These are phyloP conservation scores for Zasmidium cellare DNA, from an alignment of 2,329 filamentous ascomycete species.

Conservation along the genomic window DNA sequence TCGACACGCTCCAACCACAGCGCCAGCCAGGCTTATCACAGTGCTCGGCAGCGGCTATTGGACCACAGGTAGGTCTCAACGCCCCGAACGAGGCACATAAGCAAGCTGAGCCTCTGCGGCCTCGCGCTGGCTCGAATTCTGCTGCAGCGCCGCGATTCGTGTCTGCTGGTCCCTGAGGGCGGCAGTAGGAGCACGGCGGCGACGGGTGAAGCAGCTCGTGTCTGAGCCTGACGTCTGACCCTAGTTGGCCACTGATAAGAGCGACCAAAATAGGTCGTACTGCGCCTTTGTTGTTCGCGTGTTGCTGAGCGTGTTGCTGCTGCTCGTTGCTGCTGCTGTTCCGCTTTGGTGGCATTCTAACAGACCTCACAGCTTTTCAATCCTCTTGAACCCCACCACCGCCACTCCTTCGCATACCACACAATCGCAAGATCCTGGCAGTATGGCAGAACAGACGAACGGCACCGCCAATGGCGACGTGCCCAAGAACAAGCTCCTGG, in stretches of 20 bases:
- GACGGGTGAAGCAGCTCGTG: background rate
- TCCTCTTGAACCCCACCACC: conserved; percentile 1
- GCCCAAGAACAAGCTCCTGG: conserved; percentile 57
- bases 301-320: background rate
- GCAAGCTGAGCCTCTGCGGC: background rate
- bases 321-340: background rate
- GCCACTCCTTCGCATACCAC: background rate
- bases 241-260: background rate
- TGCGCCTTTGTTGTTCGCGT: background rate
- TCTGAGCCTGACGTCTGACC: background rate
- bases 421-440: background rate
- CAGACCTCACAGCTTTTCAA: background rate
- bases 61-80: background rate
- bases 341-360: background rate
- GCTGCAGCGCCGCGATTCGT: background rate
- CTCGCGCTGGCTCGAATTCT: background rate
- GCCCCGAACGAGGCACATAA: background rate
- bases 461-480: conserved; percentile 11
- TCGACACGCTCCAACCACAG: background rate
- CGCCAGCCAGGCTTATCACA: background rate
- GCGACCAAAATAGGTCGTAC: background rate
- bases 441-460: conserved; percentile 17
- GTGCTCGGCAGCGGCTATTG: background rate
- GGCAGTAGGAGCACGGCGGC: background rate
- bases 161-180: background rate